Evolutionary conservation across 208 protist species (phyloP), one percentile per base, ranked within the genome.

Genomic region (Crithidia expoeki): DNA sequence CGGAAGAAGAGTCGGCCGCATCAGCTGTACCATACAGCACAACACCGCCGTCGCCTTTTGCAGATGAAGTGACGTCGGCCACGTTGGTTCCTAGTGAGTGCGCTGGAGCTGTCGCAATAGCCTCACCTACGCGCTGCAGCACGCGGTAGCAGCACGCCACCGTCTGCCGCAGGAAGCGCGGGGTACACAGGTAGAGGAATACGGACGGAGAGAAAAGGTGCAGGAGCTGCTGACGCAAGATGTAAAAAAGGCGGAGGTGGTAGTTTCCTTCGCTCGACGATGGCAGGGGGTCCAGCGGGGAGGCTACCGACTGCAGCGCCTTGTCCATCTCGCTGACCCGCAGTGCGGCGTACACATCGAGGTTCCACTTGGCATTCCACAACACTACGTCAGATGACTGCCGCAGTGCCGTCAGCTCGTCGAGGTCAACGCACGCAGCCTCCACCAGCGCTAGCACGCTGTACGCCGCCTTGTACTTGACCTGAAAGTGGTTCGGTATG

Each of bases 321-420:
- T 80, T 80, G 46, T 81, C 72, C 63, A 90, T 46, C 73, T 92
- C 86, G 27, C 76, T 88, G 27, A 70, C 53, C 27, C 88, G 81
- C 65, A 95, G 74, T 10, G 85, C 82, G 1, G 76, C 76, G 62
- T 97, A 97, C 23, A 94, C 86, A 61, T 97, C 88, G n/a, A 82
- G 80, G 62, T 97, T 97, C 90, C 92, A 97, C 71, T 90, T 92
- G 68, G 90, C 84, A 38, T 81, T 85, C 90, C 92, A 97, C 58
- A 90, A 32, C 25, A 76, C 71, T 11, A 94, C 80, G 66, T 93
- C 88, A 2, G 86, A 76, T 17, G 86, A 94, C 32, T 77, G 68
- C 47, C 83, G 75, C 55, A 96, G 66, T 28, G 51, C 62, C 23
- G 51, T 56, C 9, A 93, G 68, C 74, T 97, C 90, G 51, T 86